Evolutionary conservation across 495 filamentous ascomycete species (phyloP).

Genomic region (Penicillium antarcticum): DNA sequence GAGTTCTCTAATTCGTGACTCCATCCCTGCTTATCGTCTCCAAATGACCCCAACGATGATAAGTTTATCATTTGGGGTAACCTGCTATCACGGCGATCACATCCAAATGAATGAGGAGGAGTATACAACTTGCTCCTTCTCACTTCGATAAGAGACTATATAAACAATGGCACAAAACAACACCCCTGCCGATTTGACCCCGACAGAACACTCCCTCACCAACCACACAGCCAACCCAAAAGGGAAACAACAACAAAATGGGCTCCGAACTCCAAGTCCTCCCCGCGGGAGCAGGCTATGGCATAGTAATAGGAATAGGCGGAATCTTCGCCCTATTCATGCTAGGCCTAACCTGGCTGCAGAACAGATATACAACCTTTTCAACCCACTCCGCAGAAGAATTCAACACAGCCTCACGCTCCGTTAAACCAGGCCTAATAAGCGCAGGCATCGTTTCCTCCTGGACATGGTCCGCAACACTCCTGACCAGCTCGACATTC

Average conservation of each 20-base stretch:
- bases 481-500: conserved; percentile 43
- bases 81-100: background rate
- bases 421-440: conserved; percentile 48
- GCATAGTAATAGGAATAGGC: conserved; percentile 49
- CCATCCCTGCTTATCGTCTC: background rate
- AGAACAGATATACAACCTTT: conserved; percentile 47
- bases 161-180: too few relatives aligned
- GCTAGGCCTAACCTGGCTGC: conserved; percentile 39
- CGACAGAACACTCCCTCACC: too few relatives aligned
- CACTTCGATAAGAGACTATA: too few relatives aligned
- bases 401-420: conserved; percentile 49
- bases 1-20: background rate
- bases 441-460: conserved; percentile 46
- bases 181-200: too few relatives aligned
- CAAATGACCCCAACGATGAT: background rate
- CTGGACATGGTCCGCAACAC: conserved; percentile 45
- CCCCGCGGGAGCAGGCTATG: conserved; percentile 38
- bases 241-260: conserved; percentile 5
- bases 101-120: background rate
- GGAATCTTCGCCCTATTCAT: conserved; percentile 43
- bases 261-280: conserved; percentile 21
- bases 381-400: conserved; percentile 44
- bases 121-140: too few relatives aligned
- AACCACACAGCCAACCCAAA: too few relatives aligned
- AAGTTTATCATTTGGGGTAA: background rate